Evolutionary conservation across 2,329 filamentous ascomycete species (phyloP), one percentile per base, ranked within the genome.

Genomic region (Cercospora sesami): DNA sequence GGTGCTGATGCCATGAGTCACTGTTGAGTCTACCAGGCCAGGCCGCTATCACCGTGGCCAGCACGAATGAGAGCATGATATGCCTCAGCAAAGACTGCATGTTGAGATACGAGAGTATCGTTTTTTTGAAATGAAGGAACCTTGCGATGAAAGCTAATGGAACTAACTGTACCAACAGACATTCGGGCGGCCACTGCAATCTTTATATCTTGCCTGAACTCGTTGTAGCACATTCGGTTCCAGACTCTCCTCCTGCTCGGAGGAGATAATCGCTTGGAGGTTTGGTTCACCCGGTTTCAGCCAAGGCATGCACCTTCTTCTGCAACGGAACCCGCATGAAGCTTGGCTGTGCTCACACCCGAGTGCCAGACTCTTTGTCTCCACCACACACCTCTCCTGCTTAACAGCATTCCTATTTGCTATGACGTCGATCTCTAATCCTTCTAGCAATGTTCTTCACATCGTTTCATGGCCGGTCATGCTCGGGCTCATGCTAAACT

Each of bases 291-390:
- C 33, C 59, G 42, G 59, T 61, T 48, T 61, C 59, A 61, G 59
- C 59, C 59, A 61, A 61, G 59, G 21, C 33, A 61, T 61, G 59
- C 59, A 61, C 31, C 36, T 31, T 21, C 30, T 60, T 33, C 57
- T 60, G 18, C 57, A 60, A 36, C 12, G 58, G 45, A 60, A 23
- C 28, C 21, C 33, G 58, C 58, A 33, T 60, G 18, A 60, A 60
- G 58, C 58, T 60, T 42, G 58, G 58, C 58, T 60, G 33, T 36
- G 33, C 18, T 36, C 18, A 23, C 57, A 36, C 21, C 45, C 45
- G 45, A 51, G 18, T 51, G 45, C 18, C 45, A 51, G 21, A 21
- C 18, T 55, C 48, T 55, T 55, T 28, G 23, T 55, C 9, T 18
- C 48, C 10, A 55, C 3, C 48, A 30, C 23, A 26, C 48, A 55